A percentile compares a stretch with the other conserved stretches of the same genome.
phyloP scores from a whole-genome alignment of 116 monocot genomes.

The Cymodocea nodosa region DNA sequence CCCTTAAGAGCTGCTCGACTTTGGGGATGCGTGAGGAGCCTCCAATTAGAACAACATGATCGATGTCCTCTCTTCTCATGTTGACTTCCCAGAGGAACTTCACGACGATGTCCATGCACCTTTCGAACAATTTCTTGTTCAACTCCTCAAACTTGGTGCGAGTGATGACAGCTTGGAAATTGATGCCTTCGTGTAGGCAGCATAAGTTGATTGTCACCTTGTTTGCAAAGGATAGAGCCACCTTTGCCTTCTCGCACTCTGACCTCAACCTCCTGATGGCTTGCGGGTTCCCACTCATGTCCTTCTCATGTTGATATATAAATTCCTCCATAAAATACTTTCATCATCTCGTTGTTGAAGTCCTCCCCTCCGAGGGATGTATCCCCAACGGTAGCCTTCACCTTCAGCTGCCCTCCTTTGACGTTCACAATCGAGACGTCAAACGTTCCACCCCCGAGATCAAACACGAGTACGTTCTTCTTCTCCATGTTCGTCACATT shows the following conservation, averaged over 20 bases:
- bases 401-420: conserved; percentile 40
- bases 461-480: conserved; percentile 71
- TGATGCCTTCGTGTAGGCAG: conserved; percentile 3
- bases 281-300: conserved; percentile 5
- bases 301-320: conserved; percentile 13
- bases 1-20: conserved; percentile 3
- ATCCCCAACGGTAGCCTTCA: conserved; percentile 74
- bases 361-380: conserved; percentile 77
- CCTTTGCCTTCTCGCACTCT: conserved; percentile 11
- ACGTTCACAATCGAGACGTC: conserved; percentile 64
- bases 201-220: conserved; percentile 5
- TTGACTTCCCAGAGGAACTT: conserved; percentile 46
- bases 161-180: conserved; percentile 11
- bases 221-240: neutral
- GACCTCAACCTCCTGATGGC: conserved; percentile 4
- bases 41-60: conserved; percentile 13
- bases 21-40: conserved; percentile 9
- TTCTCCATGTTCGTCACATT: conserved; percentile 5
- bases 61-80: conserved; percentile 30
- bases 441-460: conserved; percentile 86
- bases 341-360: conserved; percentile 53
- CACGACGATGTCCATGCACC: conserved; percentile 25
- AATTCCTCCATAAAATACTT: conserved; percentile 50
- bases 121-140: conserved; percentile 22
- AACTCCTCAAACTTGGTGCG: conserved; percentile 29